Evolutionary conservation across 768 basidiomycete species (phyloP), one percentile per base, ranked within the genome.

Genomic region (Leccinum uliginosum): DNA sequence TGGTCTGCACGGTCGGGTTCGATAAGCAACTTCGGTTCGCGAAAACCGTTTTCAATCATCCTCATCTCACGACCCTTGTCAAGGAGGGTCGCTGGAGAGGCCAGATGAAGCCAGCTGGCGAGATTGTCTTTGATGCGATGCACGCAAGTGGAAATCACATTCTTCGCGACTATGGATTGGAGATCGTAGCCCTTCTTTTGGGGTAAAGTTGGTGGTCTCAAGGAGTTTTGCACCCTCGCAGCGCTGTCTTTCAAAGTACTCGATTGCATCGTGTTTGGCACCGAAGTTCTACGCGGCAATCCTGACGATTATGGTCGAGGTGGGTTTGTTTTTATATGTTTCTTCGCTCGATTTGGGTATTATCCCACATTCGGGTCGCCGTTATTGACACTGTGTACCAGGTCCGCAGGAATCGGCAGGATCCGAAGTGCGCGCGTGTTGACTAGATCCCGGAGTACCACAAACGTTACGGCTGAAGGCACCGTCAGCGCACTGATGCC

Each of bases 1-100:
- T 98, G 49, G 95, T 99, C 34, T 96, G 96, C 72, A 97, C 94
- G 2, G 86, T 99, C 58, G 96, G 96, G 7, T 99, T 98, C 71
- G 97, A 99, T 74, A 98, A 99, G 71, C 96, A 95, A 0, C 85
- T 96, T 47, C 83, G 91, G 7, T 85, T 99, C 24, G 95, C 94
- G 3, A 81, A 87, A 12, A 88, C 93, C 2, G 91, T 98, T 15
- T 92, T 98, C 74, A 81, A 83, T 27, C 90, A 94, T 63, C 91
- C 89, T 2, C 82, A 89, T 49, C 73, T 85, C 26, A 64, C 66
- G n/a, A 62, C 66, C 34, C 74, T 78, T 19, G 70, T 71, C 49
- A 69, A 50, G 69, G 76, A 51, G 69, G 80, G 56, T 26, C 69
- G 74, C 21, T 75, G 75, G 59, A 62, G 74, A 45, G 72, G 77